phyloP scores from a whole-genome alignment of 73 alveolate species.

The Paramecium caudatum region DNA sequence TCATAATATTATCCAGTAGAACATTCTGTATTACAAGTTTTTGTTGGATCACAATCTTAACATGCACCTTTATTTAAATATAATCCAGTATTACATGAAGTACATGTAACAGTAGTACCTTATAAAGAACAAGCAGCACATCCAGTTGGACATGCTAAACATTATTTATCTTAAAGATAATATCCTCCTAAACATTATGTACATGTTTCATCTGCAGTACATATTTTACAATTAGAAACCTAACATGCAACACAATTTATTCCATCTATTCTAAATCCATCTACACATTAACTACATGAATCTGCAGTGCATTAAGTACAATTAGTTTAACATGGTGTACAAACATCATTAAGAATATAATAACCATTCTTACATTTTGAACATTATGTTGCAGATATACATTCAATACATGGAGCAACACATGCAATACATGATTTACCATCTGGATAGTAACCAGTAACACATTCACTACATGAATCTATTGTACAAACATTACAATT shows the following conservation, averaged over 20 bases:
- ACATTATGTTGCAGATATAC: neutral
- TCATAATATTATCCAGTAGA: neutral
- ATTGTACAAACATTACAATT: neutral
- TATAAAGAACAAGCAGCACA: neutral
- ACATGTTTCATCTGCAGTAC: neutral
- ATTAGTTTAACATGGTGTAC: neutral
- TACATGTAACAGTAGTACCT: neutral
- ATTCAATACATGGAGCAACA: neutral
- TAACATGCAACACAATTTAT: neutral
- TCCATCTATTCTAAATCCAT: neutral
- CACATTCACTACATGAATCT: neutral
- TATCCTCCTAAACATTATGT: neutral
- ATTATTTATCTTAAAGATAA: neutral
- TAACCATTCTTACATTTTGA: neutral
- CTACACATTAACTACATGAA: neutral
- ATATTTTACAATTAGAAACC: neutral
- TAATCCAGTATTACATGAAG: neutral
- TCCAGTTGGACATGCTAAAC: neutral
- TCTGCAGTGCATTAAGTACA: neutral
- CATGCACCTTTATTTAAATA: no score
- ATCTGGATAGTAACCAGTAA: neutral
- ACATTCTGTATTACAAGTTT: no score
- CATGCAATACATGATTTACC: neutral
- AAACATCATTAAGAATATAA: neutral
- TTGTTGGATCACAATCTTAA: no score